Evolutionary conservation across 768 basidiomycete species (phyloP).

Genomic region (Leucogyrophana mollusca): DNA sequence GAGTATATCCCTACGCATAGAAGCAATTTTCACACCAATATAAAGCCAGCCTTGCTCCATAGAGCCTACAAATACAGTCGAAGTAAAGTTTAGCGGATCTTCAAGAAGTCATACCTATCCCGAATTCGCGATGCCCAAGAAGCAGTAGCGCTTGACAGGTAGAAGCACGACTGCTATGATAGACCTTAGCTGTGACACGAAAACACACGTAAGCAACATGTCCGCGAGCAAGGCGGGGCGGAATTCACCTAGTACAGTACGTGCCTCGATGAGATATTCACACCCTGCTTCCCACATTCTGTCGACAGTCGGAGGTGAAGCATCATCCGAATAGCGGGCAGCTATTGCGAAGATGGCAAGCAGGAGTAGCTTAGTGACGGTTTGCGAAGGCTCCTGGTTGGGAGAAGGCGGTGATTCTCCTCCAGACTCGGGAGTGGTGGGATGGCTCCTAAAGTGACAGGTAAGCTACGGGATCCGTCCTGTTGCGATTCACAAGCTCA

Average conservation of each 20-base stretch:
- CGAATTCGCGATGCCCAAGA: constrained; percentile 81
- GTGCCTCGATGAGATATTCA: constrained; percentile 61
- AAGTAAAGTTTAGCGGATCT: constrained; percentile 7
- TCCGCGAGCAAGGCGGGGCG: too few relatives aligned
- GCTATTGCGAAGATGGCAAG: constrained; percentile 82
- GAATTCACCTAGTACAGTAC: constrained; percentile 63
- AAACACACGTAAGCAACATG: constrained; percentile 14
- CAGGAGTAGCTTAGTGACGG: constrained; percentile 65
- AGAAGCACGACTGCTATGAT: constrained; percentile 66
- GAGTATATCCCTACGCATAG: constrained; percentile 1
- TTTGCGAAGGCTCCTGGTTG: constrained; percentile 53
- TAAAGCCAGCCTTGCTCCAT: constrained; percentile 90
- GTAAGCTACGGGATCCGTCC: constrained; percentile 16
- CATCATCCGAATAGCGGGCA: constrained; percentile 63
- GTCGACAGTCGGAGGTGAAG: constrained; percentile 43
- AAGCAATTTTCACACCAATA: constrained; percentile 44
- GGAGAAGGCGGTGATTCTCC: constrained; percentile 9
- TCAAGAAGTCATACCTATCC: constrained; percentile 54
- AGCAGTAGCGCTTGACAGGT: constrained; percentile 82
- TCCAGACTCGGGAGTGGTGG: constrained; percentile 29
- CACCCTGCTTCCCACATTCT: constrained; percentile 72
- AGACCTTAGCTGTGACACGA: constrained; percentile 49
- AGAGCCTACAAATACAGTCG: constrained; percentile 30
- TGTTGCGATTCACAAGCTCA: constrained; percentile 8
- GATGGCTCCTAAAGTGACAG: constrained; percentile 31